Percentiles rank a stretch among this genome's conserved stretches.
phyloP scores from a whole-genome alignment of 192 early-diverging fungal genomes.

The Backusella circina region DNA sequence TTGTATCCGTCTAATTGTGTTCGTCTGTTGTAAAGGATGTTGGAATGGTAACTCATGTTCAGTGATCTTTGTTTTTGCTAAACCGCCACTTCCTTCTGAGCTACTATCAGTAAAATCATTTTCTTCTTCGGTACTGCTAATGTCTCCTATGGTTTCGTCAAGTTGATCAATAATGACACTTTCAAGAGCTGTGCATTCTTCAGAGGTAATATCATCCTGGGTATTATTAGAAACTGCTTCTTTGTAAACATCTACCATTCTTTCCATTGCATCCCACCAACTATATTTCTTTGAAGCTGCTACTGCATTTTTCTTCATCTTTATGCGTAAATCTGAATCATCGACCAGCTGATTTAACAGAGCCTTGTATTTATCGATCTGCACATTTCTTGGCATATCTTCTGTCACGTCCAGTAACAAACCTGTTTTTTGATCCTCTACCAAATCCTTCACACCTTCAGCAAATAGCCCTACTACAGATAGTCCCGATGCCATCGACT shows the following conservation, averaged over 20 bases:
- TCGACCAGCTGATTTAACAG: not conserved
- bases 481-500: slow-evolving; percentile 33
- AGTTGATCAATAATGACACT: not conserved
- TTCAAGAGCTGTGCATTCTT: not conserved
- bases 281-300: not conserved
- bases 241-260: slow-evolving; percentile 23
- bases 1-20: not conserved
- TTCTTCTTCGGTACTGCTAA: not conserved
- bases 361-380: slow-evolving; percentile 14
- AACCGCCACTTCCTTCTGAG: not conserved
- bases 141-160: not conserved
- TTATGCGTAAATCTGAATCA: not conserved
- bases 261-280: slow-evolving; percentile 29
- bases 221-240: slow-evolving; percentile 8
- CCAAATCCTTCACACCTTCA: slow-evolving; percentile 32
- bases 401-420: slow-evolving; percentile 19
- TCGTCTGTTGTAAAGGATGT: not conserved
- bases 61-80: not conserved
- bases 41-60: not conserved
- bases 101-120: not conserved
- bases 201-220: not conserved
- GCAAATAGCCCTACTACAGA: slow-evolving; percentile 27
- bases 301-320: slow-evolving; percentile 16
- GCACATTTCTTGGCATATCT: slow-evolving; percentile 6
- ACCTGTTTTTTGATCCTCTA: slow-evolving; percentile 25